A percentile compares a stretch with the other conserved stretches of the same genome.
Conservation (phyloP, 108 stramenopile genomes). For the Skeletonema tropicum region DNA sequence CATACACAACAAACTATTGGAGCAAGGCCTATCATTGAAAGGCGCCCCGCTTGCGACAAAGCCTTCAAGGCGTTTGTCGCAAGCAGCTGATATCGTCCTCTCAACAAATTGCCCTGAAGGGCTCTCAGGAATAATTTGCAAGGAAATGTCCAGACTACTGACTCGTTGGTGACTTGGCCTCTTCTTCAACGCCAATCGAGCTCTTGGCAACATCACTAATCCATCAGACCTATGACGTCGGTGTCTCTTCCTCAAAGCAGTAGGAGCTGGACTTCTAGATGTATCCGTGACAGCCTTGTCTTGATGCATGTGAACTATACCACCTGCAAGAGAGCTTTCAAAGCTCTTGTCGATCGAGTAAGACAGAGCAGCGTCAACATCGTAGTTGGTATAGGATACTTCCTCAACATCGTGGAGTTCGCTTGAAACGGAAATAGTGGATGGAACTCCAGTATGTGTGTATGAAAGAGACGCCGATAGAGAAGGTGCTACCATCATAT, state of each 20-base stretch:
- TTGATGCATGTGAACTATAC: neutral
- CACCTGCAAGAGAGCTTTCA: constrained; percentile 1
- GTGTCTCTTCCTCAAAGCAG: neutral
- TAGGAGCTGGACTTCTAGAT: neutral
- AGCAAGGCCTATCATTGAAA: neutral
- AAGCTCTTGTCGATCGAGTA: constrained; percentile 4
- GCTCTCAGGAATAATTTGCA: neutral
- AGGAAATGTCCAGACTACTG: neutral
- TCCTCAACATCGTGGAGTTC: neutral
- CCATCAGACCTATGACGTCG: constrained; percentile 3
- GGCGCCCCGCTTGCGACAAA: neutral
- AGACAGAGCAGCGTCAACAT: neutral
- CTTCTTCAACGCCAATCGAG: neutral
- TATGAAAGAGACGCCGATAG: neutral
- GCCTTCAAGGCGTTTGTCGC: neutral
- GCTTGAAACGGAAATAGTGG: neutral
- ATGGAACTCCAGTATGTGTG: neutral
- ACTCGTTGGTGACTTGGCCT: neutral
- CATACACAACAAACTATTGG: neutral
- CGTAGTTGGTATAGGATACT: neutral
- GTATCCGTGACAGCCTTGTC: neutral
- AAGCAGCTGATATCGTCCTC: neutral
- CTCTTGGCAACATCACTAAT: neutral
- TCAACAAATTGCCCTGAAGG: neutral
- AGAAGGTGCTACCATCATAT: neutral